These are phyloP conservation scores for Amanita phalloides DNA, from an alignment of 768 basidiomycete species.

Conservation along the genomic window DNA sequence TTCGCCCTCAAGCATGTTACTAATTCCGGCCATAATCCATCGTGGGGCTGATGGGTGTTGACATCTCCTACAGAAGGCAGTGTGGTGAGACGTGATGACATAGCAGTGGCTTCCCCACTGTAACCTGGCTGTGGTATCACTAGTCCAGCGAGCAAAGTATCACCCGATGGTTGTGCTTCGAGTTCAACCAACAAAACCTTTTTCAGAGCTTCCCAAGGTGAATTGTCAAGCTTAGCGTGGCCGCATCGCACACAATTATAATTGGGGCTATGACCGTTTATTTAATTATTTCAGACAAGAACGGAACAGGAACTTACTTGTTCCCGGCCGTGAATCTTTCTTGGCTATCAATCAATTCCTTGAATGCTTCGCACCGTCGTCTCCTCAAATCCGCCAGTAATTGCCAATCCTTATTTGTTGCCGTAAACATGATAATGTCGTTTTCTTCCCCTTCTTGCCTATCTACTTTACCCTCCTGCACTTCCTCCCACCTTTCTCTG, in stretches of 20 bases:
- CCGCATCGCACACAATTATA: conserved; percentile 44
- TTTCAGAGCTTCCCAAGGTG: conserved; percentile 51
- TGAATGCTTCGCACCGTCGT: conserved; percentile 32
- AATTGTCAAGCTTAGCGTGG: conserved; percentile 39
- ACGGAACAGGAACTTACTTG: conserved; percentile 16
- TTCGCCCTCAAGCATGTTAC: conserved; percentile 42
- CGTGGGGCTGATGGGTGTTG: conserved; percentile 10
- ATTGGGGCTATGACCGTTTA: conserved; percentile 8
- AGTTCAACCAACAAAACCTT: conserved; percentile 38
- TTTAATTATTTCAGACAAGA: no score
- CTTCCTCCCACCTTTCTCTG: conserved; percentile 35
- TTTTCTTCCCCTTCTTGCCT: background rate
- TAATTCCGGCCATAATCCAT: conserved; percentile 33
- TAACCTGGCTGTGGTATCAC: background rate
- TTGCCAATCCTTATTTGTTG: conserved; percentile 34
- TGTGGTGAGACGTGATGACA: conserved; percentile 5
- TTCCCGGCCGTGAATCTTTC: conserved; percentile 48
- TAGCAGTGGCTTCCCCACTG: no score
- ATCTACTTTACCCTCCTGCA: conserved; percentile 30
- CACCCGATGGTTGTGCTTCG: conserved; percentile 40
- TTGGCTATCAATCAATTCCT: conserved; percentile 37
- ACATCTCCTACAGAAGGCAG: conserved; percentile 21
- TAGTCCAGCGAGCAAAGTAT: conserved; percentile 28
- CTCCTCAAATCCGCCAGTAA: conserved; percentile 40
- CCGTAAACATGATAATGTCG: conserved; percentile 23